These are phyloP conservation scores for Gymnopilus dilepis DNA, from an alignment of 768 basidiomycete species.

Conservation along the genomic window DNA sequence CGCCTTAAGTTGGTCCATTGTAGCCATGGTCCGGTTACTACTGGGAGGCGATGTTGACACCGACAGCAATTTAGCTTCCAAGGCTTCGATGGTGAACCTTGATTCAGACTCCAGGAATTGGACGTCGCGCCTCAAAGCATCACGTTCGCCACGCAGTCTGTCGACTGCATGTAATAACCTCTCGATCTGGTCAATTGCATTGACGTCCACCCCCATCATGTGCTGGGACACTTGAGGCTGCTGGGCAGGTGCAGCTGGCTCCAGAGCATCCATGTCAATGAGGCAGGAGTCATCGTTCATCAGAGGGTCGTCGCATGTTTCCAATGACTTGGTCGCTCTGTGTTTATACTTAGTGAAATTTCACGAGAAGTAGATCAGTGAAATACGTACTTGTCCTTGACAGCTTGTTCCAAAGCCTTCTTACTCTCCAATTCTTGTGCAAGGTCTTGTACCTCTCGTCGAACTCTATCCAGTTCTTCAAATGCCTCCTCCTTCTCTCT, in stretches of 20 bases:
- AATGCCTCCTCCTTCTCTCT: constrained; percentile 58
- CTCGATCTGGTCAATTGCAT: constrained; percentile 49
- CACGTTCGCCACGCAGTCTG: constrained; percentile 71
- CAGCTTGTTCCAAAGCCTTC: constrained; percentile 26
- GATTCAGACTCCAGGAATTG: constrained; percentile 74
- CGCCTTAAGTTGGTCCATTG: constrained; percentile 31
- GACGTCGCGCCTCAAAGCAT: constrained; percentile 63
- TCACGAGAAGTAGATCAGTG: background rate
- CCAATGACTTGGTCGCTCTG: constrained; percentile 26
- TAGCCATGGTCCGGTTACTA: constrained; percentile 25
- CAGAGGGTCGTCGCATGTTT: constrained; percentile 25
- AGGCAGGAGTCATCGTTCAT: constrained; percentile 26
- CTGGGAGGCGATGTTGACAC: constrained; percentile 29
- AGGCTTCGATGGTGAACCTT: constrained; percentile 62
- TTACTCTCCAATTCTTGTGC: constrained; percentile 29
- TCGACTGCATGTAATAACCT: constrained; percentile 65
- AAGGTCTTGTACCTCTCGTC: constrained; percentile 35
- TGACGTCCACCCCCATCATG: constrained; percentile 30
- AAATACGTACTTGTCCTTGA: constrained; percentile 26
- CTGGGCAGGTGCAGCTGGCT: constrained; percentile 12
- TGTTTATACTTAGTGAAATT: background rate
- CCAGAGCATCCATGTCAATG: constrained; percentile 27
- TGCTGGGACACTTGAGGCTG: background rate
- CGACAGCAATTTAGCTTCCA: constrained; percentile 57
- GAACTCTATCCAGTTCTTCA: constrained; percentile 46